phyloP scores from a whole-genome alignment of 2,329 filamentous ascomycete species.

The Botrytis byssoidea region DNA sequence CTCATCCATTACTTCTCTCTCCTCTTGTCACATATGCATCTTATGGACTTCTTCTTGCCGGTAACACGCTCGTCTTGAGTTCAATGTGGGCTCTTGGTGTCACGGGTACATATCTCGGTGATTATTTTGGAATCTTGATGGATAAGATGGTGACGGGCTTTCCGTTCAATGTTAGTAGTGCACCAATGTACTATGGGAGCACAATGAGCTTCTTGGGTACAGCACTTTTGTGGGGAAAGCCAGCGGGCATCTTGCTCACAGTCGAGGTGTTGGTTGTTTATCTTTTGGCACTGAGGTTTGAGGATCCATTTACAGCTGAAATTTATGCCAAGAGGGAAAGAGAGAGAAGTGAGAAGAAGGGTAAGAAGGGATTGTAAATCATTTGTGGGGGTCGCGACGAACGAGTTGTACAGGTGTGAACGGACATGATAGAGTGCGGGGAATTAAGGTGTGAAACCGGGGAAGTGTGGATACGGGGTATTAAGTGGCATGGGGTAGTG shows the following conservation, averaged over 20 bases:
- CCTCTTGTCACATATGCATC: slow-evolving; percentile 61
- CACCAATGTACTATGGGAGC: slow-evolving; percentile 96
- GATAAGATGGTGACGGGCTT: slow-evolving; percentile 92
- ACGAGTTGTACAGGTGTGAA: slow-evolving; percentile 9
- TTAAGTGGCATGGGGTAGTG: background rate
- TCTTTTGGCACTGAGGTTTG: slow-evolving; percentile 75
- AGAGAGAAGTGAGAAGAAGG: slow-evolving; percentile 44
- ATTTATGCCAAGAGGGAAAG: slow-evolving; percentile 87
- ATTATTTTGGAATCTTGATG: slow-evolving; percentile 99
- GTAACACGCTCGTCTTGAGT: slow-evolving; percentile 81
- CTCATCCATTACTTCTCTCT: slow-evolving; percentile 68
- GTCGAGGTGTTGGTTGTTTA: slow-evolving; percentile 75
- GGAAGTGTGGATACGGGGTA: slow-evolving; percentile 6
- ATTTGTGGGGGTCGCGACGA: background rate
- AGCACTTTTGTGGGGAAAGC: slow-evolving; percentile 80
- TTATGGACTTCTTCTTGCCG: slow-evolving; percentile 67
- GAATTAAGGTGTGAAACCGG: slow-evolving; percentile 1
- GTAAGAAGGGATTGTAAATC: slow-evolving; percentile 34
- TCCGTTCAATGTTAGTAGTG: slow-evolving; percentile 86
- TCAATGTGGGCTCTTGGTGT: slow-evolving; percentile 92
- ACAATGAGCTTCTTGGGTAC: slow-evolving; percentile 90
- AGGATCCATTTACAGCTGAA: slow-evolving; percentile 90
- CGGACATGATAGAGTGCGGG: background rate
- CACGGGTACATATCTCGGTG: slow-evolving; percentile 93
- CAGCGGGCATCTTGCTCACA: slow-evolving; percentile 78